Base-by-base conservation (phyloP, 257 asterid species). In the Prunella vulgaris region DNA sequence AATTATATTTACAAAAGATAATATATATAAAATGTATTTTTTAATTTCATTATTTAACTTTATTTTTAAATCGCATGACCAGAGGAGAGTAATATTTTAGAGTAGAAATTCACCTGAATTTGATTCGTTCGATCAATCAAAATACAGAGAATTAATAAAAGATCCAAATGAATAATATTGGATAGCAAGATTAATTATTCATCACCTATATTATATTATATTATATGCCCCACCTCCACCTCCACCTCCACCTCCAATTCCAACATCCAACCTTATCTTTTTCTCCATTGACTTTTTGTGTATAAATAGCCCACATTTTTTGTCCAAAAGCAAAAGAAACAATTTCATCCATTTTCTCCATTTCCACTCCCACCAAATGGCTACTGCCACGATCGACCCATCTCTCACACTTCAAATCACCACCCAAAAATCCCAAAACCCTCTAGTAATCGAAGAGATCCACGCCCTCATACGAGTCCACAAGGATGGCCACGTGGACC, bases 401-500 rank as follows among this genome's bases (percentile, higher is more conserved):
- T 76, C 56, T 57, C 73, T 71, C 12, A 57, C 80, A 72, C 88
- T 74, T 64, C 85, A 76, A 79, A 69, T 72, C 74, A 73, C 20
- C 79, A 73, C 74, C 77, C 78, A 77, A 74, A 56, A 70, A 20
- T 69, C 77, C 10, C 77, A 73, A 15, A 79, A 68, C 6, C 40
- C 75, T n/a, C 79, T 66, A 17, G 18, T 85, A 10, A 58, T 66
- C 10, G 93, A 86, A 14, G 95, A 93, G 81, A 81, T 93, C 60
- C 88, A 82, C 10, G 95, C 92, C 56, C 82, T 90, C 1, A 84
- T 90, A 2, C 83, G 70, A 74, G 92, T 90, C 5, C 85, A 81
- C 83, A 81, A 81, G 63, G 92, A 88, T 40, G 96, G 97, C 3
- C 90, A 79, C 64, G 92, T 93, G 68, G 98, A 93, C 20, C 83